These are phyloP conservation scores for Endoconidiophora polonica DNA, from an alignment of 2,329 filamentous ascomycete genomes.

Conservation along the genomic window DNA sequence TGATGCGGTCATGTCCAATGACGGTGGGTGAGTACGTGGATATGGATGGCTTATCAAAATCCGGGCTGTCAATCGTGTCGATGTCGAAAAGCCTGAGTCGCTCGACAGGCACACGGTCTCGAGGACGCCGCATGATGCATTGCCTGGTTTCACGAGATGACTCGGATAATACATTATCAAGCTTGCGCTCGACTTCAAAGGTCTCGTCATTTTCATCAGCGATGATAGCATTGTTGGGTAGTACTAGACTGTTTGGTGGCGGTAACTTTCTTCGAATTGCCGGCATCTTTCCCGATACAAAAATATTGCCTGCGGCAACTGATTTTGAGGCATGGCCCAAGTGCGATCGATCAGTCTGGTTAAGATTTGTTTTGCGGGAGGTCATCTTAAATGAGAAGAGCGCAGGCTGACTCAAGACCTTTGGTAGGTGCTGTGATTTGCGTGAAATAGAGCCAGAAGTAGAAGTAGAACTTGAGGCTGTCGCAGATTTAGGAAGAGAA, in stretches of 20 bases:
- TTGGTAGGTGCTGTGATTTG: background rate
- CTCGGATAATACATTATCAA: background rate
- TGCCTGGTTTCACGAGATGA: background rate
- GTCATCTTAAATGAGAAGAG: background rate
- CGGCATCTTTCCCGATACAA: conserved; percentile 24
- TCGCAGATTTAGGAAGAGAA: no score
- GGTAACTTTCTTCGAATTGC: background rate
- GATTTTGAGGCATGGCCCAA: conserved; percentile 1
- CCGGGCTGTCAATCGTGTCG: background rate
- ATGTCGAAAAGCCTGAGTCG: background rate
- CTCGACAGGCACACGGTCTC: background rate
- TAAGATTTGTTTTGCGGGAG: background rate
- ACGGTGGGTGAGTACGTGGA: background rate
- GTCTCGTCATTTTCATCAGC: no score
- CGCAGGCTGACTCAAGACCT: background rate
- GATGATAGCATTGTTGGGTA: no score
- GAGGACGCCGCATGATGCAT: background rate
- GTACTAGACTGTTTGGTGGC: no score
- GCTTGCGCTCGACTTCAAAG: background rate
- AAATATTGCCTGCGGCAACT: conserved; percentile 25
- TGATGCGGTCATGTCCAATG: background rate
- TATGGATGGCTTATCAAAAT: background rate
- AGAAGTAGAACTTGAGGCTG: no score
- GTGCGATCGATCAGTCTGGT: background rate
- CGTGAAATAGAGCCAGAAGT: no score